Evolutionary conservation across 1,284 basidiomycete species (phyloP), one percentile per base, ranked within the genome.

Genomic region (Marasmius tenuissimus): DNA sequence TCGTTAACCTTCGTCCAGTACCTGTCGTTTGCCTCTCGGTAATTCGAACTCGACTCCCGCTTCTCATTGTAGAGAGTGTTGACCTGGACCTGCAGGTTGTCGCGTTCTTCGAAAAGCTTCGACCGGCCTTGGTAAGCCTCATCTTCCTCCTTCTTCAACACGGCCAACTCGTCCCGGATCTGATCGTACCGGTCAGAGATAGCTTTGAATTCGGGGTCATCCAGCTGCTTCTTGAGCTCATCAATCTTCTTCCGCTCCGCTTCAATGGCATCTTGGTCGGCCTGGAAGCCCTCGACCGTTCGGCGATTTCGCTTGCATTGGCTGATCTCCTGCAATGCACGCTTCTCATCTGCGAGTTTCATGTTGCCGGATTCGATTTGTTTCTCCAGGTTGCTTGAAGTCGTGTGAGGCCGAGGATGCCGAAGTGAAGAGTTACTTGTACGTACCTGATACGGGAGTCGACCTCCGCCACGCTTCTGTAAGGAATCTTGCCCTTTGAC

Each of bases 291-390:
- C 74, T 96, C 92, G 58, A 96, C 87, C 14, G 77, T 75, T 73
- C 84, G 89, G 61, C 92, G 88, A 60, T 79, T 83, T 47, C 93
- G 91, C 70, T 85, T 91, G 66, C 84, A 79, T 54, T 83, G 82
- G 65, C 81, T 85, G 68, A 99, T 97, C 71, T 99, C 97, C 68
- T 87, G 85, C 20, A 99, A 83, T 5, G 96, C 94, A 66, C 94
- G 90, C 78, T 98, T 98, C 79, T 99, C 97, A 61, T 98, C 97
- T 42, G 92, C 96, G 60, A 99, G 84, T 75, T 96, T 98, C 85
- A 99, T 84, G 65, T 73, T 87, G 22, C 97, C 97, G 9, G 93
- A 92, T 72, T 98, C 97, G 63, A 99, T 89, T 73, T 96, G 92
- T 69, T 85, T 90, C 65, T 96, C 93, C 69, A 96, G 81, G 66